Base-by-base conservation (phyloP, 2,329 filamentous ascomycete genomes). In the Fusarium veterinarium region DNA sequence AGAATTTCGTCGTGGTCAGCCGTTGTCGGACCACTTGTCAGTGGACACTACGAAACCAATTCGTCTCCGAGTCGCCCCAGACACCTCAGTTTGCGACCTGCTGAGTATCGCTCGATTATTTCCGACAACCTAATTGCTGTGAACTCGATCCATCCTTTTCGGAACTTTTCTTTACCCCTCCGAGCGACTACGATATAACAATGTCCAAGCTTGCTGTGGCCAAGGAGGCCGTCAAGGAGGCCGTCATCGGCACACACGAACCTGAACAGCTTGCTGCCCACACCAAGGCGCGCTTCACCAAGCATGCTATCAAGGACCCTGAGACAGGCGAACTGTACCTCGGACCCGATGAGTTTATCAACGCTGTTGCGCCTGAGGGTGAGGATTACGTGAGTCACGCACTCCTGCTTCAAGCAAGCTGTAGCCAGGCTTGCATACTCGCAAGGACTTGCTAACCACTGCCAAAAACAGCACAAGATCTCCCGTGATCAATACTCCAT, bases 401-500 rank as follows among this genome's bases (percentile, higher is more conserved):
- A 56, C 46, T 56, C 58, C 40, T 52, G 48, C 38, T 55, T 31
- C 46, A 30, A 40, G 45, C 40, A 42, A 41, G 41, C 45, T 51
- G 53, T 37, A 35, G 33, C 53, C 30, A 48, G 60, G 66, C 40
- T 60, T 72, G 51, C 37, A 28, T 52, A 46, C 46, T 60, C 44
- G 49, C 41, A 23, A 56, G 69, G 58, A 41, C 37, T 60, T 30
- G 66, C 62, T 73, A 60, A 77, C 71, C 70, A 41, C 45, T 33
- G 42, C 46, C 44, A 49, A 52, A 67, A 67, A 75, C 80, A 98
- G 95, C 95, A 97, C 87, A 99, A 99, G 84, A 98, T 99, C 86
- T 94, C 95, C 84, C 92, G 95, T 76, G 93, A 97, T 77, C 96
- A 98, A 82, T 99, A 98, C 84, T 91, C 92, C 58, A 93, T 99